Evolutionary conservation across 1,139 yeast species (phyloP).

Genomic region (Hyphopichia burtonii): DNA sequence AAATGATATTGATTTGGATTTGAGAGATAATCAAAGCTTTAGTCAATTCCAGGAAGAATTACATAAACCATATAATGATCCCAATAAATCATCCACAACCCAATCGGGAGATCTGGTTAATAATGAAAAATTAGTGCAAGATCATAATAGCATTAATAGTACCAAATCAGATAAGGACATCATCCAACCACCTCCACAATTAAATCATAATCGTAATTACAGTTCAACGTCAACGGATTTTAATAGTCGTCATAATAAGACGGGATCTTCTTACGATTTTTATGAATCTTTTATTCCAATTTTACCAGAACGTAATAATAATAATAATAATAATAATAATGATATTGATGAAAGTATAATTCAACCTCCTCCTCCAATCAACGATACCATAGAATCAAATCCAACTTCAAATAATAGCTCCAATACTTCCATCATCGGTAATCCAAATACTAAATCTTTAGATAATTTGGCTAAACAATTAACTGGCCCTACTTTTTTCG

Average conservation of each 20-base stretch:
- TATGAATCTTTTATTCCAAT: constrained; percentile 46
- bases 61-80: constrained; percentile 20
- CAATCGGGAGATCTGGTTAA: constrained; percentile 7
- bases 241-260: constrained; percentile 11
- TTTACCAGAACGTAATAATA: constrained; percentile 14
- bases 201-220: background rate
- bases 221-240: background rate
- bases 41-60: constrained; percentile 39
- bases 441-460: constrained; percentile 17
- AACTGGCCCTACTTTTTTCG: constrained; percentile 35
- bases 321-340: background rate
- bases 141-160: constrained; percentile 8
- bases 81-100: constrained; percentile 11
- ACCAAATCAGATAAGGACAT: constrained; percentile 9
- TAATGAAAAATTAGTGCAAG: constrained; percentile 2
- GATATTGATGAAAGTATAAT: constrained; percentile 3
- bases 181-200: constrained; percentile 4
- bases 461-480: constrained; percentile 46
- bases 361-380: constrained; percentile 8
- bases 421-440: constrained; percentile 5
- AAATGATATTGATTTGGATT: constrained; percentile 35
- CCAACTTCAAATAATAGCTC: constrained; percentile 7
- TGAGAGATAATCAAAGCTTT: constrained; percentile 39
- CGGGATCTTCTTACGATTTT: constrained; percentile 39
- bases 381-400: constrained; percentile 2